phyloP scores from a whole-genome alignment of 208 protist species.

The Porcisia deanei region DNA sequence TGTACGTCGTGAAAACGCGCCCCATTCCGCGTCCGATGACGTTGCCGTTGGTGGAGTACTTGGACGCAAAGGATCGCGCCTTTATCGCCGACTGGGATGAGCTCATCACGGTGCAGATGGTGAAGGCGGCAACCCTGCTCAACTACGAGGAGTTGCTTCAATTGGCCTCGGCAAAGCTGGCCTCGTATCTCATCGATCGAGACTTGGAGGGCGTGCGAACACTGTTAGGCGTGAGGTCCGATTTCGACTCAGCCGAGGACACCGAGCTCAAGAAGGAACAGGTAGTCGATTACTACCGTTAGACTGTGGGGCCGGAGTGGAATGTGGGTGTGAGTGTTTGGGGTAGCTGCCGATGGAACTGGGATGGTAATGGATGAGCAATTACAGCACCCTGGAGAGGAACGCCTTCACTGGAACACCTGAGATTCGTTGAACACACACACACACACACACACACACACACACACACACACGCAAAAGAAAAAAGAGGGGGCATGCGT shows the following conservation, averaged over 20 bases:
- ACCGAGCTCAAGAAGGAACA: slow-evolving; percentile 86
- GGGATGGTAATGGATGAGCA: too few relatives aligned
- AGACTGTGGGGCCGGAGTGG: background rate
- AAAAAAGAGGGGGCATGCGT: background rate
- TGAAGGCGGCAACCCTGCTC: slow-evolving; percentile 88
- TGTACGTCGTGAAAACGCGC: slow-evolving; percentile 49
- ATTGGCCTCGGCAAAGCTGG: slow-evolving; percentile 86
- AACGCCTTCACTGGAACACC: background rate
- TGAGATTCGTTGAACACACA: background rate
- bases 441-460: background rate
- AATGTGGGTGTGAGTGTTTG: background rate
- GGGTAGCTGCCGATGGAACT: too few relatives aligned
- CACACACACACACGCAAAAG: background rate
- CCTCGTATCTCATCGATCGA: slow-evolving; percentile 80
- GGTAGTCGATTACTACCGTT: slow-evolving; percentile 25
- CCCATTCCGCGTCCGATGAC: slow-evolving; percentile 77
- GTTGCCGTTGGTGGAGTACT: slow-evolving; percentile 70
- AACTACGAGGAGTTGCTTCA: slow-evolving; percentile 87
- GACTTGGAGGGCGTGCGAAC: slow-evolving; percentile 86
- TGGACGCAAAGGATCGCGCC: slow-evolving; percentile 59
- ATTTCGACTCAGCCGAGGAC: slow-evolving; percentile 88
- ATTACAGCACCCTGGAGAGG: background rate
- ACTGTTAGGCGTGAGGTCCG: slow-evolving; percentile 84
- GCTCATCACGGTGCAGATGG: slow-evolving; percentile 60
- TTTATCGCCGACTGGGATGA: slow-evolving; percentile 86